A percentile compares a stretch with the other conserved stretches of the same genome.
Evolutionary conservation across 106 monocot species (phyloP).

Genomic region (Dioscorea dumetorum): DNA sequence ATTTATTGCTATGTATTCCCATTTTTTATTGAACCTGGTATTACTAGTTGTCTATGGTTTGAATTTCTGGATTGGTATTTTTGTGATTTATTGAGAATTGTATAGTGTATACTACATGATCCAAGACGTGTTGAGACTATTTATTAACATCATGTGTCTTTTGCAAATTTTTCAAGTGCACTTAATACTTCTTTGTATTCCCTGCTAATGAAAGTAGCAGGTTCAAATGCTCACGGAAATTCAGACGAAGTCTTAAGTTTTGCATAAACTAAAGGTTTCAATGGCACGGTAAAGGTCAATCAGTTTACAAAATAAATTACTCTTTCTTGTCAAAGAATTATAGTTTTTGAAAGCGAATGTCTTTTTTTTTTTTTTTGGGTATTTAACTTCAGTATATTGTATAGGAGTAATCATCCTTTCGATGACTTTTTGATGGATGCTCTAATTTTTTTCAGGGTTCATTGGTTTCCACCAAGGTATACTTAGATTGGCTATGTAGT

Average conservation of each 20-base stretch:
- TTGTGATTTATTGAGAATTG: conserved; percentile 82
- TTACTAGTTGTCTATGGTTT: background rate
- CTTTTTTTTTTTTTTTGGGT: no score
- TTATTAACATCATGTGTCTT: background rate
- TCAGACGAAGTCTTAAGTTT: conserved; percentile 78
- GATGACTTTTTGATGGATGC: background rate
- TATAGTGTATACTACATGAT: conserved; percentile 37
- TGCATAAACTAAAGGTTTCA: conserved; percentile 76
- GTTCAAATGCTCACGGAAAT: conserved; percentile 83
- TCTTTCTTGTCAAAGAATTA: no score
- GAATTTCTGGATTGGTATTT: conserved; percentile 51
- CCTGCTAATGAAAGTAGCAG: conserved; percentile 60
- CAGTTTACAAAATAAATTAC: background rate
- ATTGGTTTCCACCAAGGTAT: conserved; percentile 91
- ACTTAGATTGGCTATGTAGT: conserved; percentile 84
- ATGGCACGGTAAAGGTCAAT: conserved; percentile 59
- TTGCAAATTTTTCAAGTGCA: background rate
- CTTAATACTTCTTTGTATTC: background rate
- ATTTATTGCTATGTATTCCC: no score
- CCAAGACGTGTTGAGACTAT: background rate
- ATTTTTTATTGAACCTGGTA: no score
- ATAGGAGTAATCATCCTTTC: background rate
- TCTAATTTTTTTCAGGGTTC: conserved; percentile 30
- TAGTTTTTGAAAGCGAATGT: no score
- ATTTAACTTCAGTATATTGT: no score